Percentiles rank a stretch among this genome's conserved stretches.
These are phyloP conservation scores for Macadamia tetraphylla DNA, from an alignment of 164 flowering plant genomes.

Conservation along the genomic window DNA sequence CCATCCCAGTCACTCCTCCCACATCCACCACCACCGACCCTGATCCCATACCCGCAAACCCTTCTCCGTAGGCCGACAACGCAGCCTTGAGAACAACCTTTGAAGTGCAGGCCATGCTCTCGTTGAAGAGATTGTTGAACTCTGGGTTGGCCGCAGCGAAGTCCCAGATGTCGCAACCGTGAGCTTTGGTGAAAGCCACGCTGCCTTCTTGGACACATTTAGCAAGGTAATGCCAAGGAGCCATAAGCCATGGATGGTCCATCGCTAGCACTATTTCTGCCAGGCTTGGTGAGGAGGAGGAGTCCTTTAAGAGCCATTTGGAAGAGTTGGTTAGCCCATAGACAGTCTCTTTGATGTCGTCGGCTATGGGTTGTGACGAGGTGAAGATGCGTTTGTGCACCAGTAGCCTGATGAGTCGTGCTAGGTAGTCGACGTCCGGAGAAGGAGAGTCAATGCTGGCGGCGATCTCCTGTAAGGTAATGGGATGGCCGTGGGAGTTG, in stretches of 20 bases:
- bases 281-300: conserved; percentile 12
- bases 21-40: conserved; percentile 32
- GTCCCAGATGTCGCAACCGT: conserved; percentile 33
- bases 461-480: conserved; percentile 30
- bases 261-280: not conserved
- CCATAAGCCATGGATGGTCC: conserved; percentile 15
- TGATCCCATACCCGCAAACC: conserved; percentile 26
- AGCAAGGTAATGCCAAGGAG: conserved; percentile 31
- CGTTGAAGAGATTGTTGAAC: conserved; percentile 28
- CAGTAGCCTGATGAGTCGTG: conserved; percentile 42
- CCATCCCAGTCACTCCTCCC: conserved; percentile 43
- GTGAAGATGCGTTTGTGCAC: conserved; percentile 34
- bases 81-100: conserved; percentile 19
- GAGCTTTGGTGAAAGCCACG: conserved; percentile 33
- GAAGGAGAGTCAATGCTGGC: conserved; percentile 13
- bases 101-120: conserved; percentile 29
- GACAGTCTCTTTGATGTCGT: conserved; percentile 17
- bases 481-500: conserved; percentile 27
- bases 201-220: conserved; percentile 34
- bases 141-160: conserved; percentile 24
- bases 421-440: conserved; percentile 25
- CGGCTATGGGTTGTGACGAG: conserved; percentile 2
- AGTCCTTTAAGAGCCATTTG: conserved; percentile 25
- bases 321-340: conserved; percentile 34
- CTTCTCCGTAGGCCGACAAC: conserved; percentile 20